phyloP scores from a whole-genome alignment of 305 asterid species.

The Fraxinus ornus region DNA sequence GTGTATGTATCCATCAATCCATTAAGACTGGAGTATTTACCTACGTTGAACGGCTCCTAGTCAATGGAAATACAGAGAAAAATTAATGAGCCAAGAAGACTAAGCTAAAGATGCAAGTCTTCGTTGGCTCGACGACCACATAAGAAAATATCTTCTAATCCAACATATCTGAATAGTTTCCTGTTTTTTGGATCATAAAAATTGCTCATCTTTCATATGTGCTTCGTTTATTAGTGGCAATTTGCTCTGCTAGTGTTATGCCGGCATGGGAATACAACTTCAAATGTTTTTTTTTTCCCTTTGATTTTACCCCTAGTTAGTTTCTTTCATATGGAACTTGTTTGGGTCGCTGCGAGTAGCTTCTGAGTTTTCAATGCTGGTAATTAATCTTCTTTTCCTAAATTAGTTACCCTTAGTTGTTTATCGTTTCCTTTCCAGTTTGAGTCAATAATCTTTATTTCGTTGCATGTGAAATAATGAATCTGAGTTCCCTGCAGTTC shows the following conservation, averaged over 20 bases:
- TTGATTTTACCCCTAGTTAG: not conserved
- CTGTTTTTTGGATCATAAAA: not conserved
- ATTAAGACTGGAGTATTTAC: not conserved
- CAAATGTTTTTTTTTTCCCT: not conserved
- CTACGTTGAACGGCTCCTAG: not conserved
- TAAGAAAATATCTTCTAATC: not conserved
- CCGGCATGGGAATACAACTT: not conserved
- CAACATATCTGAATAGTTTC: not conserved
- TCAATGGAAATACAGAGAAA: not conserved
- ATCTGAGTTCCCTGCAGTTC: not conserved
- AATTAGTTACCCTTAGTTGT: not conserved
- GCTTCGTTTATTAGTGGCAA: not conserved
- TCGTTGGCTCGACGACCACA: not conserved
- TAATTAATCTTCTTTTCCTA: not conserved
- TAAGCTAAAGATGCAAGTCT: not conserved
- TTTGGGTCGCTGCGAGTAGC: not conserved
- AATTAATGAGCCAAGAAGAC: not conserved
- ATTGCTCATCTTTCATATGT: not conserved
- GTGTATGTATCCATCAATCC: not conserved
- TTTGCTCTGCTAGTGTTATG: not conserved
- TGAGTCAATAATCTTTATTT: not conserved
- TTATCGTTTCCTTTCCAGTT: not conserved
- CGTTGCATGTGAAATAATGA: not conserved
- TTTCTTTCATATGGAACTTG: not conserved
- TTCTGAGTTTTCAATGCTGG: not conserved